A percentile compares a stretch with the other conserved stretches of the same genome.
phyloP scores from a whole-genome alignment of 2,329 filamentous ascomycete genomes.

The Alternaria brassicicola region DNA sequence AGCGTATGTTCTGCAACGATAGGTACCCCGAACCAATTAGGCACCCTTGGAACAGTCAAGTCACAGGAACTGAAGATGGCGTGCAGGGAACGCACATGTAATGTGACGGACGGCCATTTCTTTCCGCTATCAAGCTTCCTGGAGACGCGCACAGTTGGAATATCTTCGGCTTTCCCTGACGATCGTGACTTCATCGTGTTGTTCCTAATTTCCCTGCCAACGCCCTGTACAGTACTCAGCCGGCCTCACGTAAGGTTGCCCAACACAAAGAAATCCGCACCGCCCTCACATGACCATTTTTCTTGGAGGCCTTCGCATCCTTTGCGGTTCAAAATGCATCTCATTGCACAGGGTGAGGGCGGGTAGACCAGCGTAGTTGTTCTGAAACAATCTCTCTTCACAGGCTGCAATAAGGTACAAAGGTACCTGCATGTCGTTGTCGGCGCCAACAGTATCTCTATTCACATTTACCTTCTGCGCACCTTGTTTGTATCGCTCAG shows the following conservation, averaged over 20 bases:
- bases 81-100: background rate
- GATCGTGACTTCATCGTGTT: background rate
- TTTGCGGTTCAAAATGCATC: conserved; percentile 1
- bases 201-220: background rate
- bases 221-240: background rate
- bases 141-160: background rate
- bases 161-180: background rate
- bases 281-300: background rate
- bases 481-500: background rate
- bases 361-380: background rate
- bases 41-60: background rate
- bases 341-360: conserved; percentile 3
- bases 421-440: background rate
- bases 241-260: background rate
- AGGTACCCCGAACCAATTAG: background rate
- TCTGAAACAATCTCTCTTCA: background rate
- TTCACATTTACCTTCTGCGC: background rate
- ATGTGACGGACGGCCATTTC: background rate
- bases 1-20: conserved; percentile 22
- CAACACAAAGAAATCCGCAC: background rate
- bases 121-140: background rate
- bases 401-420: background rate
- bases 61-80: background rate
- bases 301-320: background rate
- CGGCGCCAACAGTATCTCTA: background rate